Base-by-base conservation (phyloP, 2,329 filamentous ascomycete species). In the Ramularia endophylla region DNA sequence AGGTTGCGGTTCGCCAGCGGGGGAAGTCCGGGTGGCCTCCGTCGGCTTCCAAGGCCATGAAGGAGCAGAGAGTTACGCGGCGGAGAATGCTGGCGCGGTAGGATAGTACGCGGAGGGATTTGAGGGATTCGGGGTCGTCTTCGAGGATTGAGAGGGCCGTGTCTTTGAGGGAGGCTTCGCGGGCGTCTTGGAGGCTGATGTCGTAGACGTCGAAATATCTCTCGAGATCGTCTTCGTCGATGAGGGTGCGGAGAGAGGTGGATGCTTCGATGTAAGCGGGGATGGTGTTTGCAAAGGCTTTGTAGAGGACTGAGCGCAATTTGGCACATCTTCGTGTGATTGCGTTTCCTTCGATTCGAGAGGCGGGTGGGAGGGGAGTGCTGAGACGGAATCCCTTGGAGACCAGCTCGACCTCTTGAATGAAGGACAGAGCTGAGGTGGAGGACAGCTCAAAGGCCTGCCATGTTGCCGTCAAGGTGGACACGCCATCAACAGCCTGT, bases 381-480 rank as follows among this genome's bases (percentile, higher is more conserved):
- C 87, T 94, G 80, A 95, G 73, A 66, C 86, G 77, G 64, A 94
- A 95, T 16, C 89, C 89, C 53, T 89, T 80, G 20, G 89, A 94
- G 18, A 95, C 88, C 22, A 95, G 74, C 67, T 95, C 89, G n/a
- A 95, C 88, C 65, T 95, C 89, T 62, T 95, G 89, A 48, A 95
- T 83, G 46, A 95, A 75, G 27, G 84, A 80, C 41, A 95, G 71
- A 2, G 86, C 84, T 22, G 86, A 83, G 28, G 81, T 81, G 29
- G 78, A 81, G 16, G 83, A 82, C 29, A 81, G 78, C 64, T 95
- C 88, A 54, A 94, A 87, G 36, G 82, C 80, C 58, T 94, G 87
- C 28, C 87, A 81, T 56, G 80, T 81, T 34, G 77, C 72, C 33
- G 92, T 80, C 50, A 94, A 80, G 1, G 71, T 66, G 8, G 78